phyloP scores from a whole-genome alignment of 2,329 filamentous ascomycete species.

The Colletotrichum tabaci region DNA sequence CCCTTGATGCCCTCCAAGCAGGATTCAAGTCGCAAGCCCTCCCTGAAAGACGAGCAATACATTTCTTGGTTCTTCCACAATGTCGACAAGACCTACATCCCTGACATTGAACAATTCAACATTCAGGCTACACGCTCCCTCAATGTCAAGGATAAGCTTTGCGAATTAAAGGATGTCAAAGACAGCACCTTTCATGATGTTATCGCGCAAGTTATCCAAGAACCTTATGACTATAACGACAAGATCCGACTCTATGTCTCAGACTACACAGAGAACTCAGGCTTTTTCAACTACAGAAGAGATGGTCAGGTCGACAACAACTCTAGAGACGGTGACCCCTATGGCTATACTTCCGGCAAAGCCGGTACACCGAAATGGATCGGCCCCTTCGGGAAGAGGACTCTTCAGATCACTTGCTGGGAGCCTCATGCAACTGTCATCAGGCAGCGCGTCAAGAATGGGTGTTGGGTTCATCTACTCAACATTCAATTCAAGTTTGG shows the following conservation, averaged over 20 bases:
- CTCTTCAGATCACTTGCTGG: conserved; percentile 80
- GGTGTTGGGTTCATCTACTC: conserved; percentile 74
- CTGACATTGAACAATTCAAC: conserved; percentile 60
- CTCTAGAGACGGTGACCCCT: conserved; percentile 65
- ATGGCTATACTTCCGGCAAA: conserved; percentile 63
- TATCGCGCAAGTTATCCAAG: conserved; percentile 77
- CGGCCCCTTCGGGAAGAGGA: conserved; percentile 81
- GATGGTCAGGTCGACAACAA: conserved; percentile 48
- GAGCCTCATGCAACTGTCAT: conserved; percentile 76
- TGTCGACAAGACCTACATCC: conserved; percentile 60
- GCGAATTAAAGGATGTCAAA: conserved; percentile 74
- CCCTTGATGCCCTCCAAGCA: conserved; percentile 45
- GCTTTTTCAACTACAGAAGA: conserved; percentile 69
- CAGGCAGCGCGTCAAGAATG: conserved; percentile 68
- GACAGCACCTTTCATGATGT: conserved; percentile 75
- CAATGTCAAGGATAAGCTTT: conserved; percentile 70
- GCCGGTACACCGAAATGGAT: conserved; percentile 65
- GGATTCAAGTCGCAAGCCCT: conserved; percentile 45
- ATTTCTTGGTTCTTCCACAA: conserved; percentile 64
- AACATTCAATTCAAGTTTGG: conserved; percentile 81
- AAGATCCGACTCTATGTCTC: conserved; percentile 79
- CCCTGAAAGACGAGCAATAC: conserved; percentile 55
- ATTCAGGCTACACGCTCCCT: conserved; percentile 54
- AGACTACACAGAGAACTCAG: conserved; percentile 83
- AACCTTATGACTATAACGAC: conserved; percentile 60